Percentiles rank a stretch among this genome's conserved stretches.
Evolutionary conservation across 1,284 basidiomycete species (phyloP).

Genomic region (Amylostereum areolatum): DNA sequence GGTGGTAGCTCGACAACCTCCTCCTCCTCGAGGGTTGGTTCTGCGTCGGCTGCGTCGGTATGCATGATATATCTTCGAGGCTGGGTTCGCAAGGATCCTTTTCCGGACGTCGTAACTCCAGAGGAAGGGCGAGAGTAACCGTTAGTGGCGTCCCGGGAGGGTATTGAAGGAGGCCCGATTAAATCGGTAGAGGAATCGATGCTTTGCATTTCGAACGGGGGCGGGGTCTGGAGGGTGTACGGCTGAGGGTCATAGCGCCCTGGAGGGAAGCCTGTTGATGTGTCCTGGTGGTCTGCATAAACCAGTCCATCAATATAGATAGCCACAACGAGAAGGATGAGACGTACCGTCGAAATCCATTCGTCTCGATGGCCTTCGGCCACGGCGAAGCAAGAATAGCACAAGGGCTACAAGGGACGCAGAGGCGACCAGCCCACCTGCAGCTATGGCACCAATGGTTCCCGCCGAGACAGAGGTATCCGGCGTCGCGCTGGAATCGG

Average conservation of each 20-base stretch:
- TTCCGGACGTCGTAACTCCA: too few species aligned
- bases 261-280: too few species aligned
- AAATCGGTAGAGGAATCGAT: slow-evolving; percentile 9
- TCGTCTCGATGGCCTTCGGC: neutral
- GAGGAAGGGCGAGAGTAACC: too few species aligned
- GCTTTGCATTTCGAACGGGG: slow-evolving; percentile 5
- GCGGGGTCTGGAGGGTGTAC: slow-evolving; percentile 18
- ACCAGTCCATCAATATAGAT: too few species aligned
- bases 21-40: slow-evolving; percentile 37
- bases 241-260: slow-evolving; percentile 17
- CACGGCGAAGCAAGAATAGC: slow-evolving; percentile 1
- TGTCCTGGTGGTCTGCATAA: too few species aligned
- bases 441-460: slow-evolving; percentile 51
- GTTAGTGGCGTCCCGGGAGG: too few species aligned
- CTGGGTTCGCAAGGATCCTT: slow-evolving; percentile 20
- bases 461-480: slow-evolving; percentile 30
- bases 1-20: slow-evolving; percentile 72
- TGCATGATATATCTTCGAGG: slow-evolving; percentile 61
- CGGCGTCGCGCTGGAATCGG: slow-evolving; percentile 15
- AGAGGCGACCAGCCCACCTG: slow-evolving; percentile 50
- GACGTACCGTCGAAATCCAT: neutral
- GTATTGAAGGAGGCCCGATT: neutral
- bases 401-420: slow-evolving; percentile 1
- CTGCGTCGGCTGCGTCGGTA: slow-evolving; percentile 55
- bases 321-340: too few species aligned